Conservation (phyloP, 2,329 filamentous ascomycete species). For the Colletotrichum sp. region DNA sequence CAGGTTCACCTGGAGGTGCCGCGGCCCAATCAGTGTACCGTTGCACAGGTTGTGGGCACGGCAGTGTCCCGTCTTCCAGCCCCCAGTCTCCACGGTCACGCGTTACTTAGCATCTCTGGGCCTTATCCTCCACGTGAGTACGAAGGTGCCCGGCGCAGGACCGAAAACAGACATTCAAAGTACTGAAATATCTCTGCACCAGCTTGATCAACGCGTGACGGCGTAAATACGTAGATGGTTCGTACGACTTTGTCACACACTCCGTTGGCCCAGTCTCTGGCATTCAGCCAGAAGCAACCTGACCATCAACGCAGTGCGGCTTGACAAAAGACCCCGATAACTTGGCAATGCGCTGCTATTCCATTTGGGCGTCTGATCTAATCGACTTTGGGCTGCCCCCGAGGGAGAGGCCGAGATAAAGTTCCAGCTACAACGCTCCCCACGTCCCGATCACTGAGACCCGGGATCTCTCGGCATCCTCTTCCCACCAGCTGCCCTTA, state of each 20-base stretch:
- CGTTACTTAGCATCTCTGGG: neutral
- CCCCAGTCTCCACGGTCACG: neutral
- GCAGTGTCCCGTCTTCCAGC: neutral
- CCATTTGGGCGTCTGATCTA: neutral
- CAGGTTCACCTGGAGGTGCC: neutral
- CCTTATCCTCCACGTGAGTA: neutral
- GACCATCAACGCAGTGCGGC: neutral
- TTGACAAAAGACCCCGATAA: neutral
- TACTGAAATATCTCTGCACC: neutral
- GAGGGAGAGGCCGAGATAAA: neutral
- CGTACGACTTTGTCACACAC: neutral
- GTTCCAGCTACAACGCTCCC: neutral
- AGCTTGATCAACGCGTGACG: neutral
- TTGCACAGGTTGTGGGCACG: neutral
- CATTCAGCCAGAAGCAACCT: neutral
- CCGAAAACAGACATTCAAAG: neutral
- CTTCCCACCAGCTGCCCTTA: neutral
- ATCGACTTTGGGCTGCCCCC: neutral
- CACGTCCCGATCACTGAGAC: neutral
- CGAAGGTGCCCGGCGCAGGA: neutral
- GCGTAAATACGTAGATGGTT: neutral
- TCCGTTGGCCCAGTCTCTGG: neutral
- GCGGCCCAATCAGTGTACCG: neutral
- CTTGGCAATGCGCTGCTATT: neutral
- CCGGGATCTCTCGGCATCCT: neutral